These are phyloP conservation scores for Odonthalia washingtoniensis DNA, from an alignment of 31 red algal genomes.

Conservation along the genomic window DNA sequence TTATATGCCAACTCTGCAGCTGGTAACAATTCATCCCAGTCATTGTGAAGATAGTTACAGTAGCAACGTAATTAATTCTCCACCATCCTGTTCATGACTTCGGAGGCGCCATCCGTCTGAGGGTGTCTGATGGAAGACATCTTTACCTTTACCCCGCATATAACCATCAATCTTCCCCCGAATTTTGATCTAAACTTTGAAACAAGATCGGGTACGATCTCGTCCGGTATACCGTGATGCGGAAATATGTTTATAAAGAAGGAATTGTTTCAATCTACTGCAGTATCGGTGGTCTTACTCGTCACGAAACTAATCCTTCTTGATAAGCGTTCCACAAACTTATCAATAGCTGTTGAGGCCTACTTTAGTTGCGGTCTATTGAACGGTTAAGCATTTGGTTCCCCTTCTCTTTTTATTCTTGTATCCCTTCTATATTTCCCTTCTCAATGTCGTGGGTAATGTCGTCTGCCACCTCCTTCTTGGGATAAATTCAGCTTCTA, in stretches of 20 bases:
- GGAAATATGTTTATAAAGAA: constrained; percentile 7
- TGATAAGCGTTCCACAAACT: neutral
- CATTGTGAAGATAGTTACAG: constrained; percentile 4
- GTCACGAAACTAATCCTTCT: neutral
- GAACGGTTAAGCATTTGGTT: no score
- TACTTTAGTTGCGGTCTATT: no score
- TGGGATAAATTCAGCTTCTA: no score
- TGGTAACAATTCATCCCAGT: constrained; percentile 33
- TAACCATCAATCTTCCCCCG: constrained; percentile 10
- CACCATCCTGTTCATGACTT: no score
- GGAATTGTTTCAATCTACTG: neutral
- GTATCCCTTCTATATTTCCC: no score
- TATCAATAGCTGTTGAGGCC: no score
- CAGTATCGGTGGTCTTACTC: neutral
- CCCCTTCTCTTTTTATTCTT: no score
- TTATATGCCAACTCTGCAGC: no score
- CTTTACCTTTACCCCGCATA: neutral
- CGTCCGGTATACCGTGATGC: constrained; percentile 12
- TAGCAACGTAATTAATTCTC: constrained; percentile 39
- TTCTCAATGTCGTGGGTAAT: no score
- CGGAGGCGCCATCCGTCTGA: constrained; percentile 10
- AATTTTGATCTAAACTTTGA: constrained; percentile 12
- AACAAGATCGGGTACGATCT: neutral
- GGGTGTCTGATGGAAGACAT: neutral
- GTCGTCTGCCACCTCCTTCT: no score